Percentiles rank a stretch among this genome's conserved stretches.
Conservation (phyloP, 768 basidiomycete genomes). For the Terana coerulea region DNA sequence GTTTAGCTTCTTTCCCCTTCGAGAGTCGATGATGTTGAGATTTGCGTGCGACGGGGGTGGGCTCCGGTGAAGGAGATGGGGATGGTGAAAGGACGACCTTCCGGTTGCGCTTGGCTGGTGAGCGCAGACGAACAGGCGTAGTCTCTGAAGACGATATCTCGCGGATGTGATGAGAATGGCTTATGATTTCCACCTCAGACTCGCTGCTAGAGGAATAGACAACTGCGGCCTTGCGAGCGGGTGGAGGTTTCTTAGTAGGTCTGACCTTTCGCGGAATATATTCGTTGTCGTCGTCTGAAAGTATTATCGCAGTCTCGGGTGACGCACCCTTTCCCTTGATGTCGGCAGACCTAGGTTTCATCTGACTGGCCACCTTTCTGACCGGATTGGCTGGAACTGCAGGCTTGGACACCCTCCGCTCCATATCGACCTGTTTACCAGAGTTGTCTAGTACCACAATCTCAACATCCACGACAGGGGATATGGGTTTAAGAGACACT, state of each 20-base stretch:
- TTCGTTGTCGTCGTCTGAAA: conserved; percentile 7
- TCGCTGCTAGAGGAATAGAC: conserved; percentile 48
- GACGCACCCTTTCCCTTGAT: background rate
- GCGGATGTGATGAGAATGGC: background rate
- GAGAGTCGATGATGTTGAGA: no score
- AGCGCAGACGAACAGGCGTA: background rate
- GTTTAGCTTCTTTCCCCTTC: background rate
- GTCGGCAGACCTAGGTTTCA: background rate
- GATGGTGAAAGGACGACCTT: conserved; percentile 2
- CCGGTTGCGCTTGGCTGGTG: background rate
- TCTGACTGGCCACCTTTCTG: background rate
- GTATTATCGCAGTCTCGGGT: background rate
- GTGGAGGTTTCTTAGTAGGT: background rate
- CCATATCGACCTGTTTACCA: conserved; percentile 56
- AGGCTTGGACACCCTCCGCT: conserved; percentile 52
- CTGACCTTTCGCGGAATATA: background rate
- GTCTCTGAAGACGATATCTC: background rate
- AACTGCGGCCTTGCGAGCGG: conserved; percentile 15
- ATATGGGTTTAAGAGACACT: conserved; percentile 30
- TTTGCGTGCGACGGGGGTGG: background rate
- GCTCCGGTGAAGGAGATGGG: background rate
- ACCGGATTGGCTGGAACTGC: conserved; percentile 36
- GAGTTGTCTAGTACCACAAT: conserved; percentile 62
- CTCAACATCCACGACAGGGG: conserved; percentile 57
- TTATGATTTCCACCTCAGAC: conserved; percentile 21